Conservation (phyloP, 2,329 filamentous ascomycete genomes). For the Fusarium sp. region DNA sequence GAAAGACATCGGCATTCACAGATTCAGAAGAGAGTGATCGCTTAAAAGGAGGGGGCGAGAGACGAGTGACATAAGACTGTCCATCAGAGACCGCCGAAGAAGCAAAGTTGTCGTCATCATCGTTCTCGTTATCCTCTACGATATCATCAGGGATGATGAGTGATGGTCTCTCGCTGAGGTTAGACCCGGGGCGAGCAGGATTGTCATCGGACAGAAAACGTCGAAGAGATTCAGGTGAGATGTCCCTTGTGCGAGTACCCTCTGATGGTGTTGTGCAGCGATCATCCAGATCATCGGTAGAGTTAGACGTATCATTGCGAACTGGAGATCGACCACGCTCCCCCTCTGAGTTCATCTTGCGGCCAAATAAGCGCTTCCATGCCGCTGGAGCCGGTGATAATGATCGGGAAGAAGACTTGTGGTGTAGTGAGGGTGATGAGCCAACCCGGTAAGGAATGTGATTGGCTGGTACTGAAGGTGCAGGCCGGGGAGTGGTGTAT, state of each 20-base stretch:
- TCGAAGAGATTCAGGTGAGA: constrained; percentile 66
- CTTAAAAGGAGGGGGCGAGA: constrained; percentile 65
- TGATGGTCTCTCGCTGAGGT: constrained; percentile 46
- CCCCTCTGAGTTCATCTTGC: constrained; percentile 52
- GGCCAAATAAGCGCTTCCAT: constrained; percentile 64
- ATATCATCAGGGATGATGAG: constrained; percentile 53
- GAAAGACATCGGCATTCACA: constrained; percentile 36
- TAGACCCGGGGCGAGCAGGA: constrained; percentile 42
- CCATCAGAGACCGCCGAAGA: constrained; percentile 60
- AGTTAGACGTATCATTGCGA: constrained; percentile 35
- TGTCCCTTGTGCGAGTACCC: constrained; percentile 59
- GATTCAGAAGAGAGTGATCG: constrained; percentile 50
- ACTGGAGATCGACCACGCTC: constrained; percentile 51
- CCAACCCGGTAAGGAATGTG: constrained; percentile 42
- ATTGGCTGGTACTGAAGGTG: constrained; percentile 51
- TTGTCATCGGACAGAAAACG: constrained; percentile 63
- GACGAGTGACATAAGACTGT: constrained; percentile 56
- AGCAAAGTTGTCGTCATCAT: constrained; percentile 74
- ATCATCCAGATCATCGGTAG: constrained; percentile 24
- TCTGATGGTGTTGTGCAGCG: constrained; percentile 50
- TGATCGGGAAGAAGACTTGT: constrained; percentile 58
- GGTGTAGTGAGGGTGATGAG: constrained; percentile 49
- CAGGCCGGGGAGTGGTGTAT: constrained; percentile 75
- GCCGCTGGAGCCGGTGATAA: constrained; percentile 59
- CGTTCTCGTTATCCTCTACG: constrained; percentile 56